Conservation (phyloP, 2,329 filamentous ascomycete genomes). For the Lizonia empirigonia region DNA sequence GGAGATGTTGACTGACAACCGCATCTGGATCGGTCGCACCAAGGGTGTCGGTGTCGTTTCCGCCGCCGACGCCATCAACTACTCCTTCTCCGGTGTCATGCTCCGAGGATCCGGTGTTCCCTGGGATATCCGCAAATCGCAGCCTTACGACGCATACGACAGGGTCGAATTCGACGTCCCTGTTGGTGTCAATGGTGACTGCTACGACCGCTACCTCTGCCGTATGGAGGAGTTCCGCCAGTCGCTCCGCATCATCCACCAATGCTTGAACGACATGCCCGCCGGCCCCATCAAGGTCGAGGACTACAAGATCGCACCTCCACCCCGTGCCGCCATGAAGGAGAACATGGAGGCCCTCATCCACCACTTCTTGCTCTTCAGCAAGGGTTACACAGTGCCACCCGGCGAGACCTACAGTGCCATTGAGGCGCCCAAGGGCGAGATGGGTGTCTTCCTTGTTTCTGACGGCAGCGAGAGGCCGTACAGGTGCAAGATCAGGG, state of each 20-base stretch:
- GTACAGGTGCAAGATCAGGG: constrained; percentile 96
- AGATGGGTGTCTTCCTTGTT: constrained; percentile 98
- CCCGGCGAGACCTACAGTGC: constrained; percentile 97
- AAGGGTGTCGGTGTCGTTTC: constrained; percentile 90
- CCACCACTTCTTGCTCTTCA: constrained; percentile 98
- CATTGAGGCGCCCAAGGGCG: constrained; percentile 99
- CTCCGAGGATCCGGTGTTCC: constrained; percentile 94
- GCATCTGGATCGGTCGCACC: constrained; percentile 96
- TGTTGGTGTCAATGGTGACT: constrained; percentile 95
- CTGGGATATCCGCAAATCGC: constrained; percentile 94
- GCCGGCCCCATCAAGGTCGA: constrained; percentile 91
- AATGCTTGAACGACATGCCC: constrained; percentile 99
- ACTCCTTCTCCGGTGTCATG: constrained; percentile 97
- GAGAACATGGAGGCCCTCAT: constrained; percentile 99
- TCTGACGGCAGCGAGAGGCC: constrained; percentile 92
- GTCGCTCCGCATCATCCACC: constrained; percentile 96
- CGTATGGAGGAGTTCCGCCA: constrained; percentile 99
- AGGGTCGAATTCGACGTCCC: constrained; percentile 98
- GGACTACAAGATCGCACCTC: constrained; percentile 97
- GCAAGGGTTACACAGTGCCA: constrained; percentile 96
- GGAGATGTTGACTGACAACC: constrained; percentile 97
- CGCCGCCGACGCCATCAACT: constrained; percentile 93
- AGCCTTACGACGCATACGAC: constrained; percentile 97
- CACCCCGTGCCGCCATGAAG: constrained; percentile 98
- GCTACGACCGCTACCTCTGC: constrained; percentile 98